Evolutionary conservation across 1,284 basidiomycete species (phyloP), one percentile per base, ranked within the genome.

Genomic region (Pisolithus thermaeus): DNA sequence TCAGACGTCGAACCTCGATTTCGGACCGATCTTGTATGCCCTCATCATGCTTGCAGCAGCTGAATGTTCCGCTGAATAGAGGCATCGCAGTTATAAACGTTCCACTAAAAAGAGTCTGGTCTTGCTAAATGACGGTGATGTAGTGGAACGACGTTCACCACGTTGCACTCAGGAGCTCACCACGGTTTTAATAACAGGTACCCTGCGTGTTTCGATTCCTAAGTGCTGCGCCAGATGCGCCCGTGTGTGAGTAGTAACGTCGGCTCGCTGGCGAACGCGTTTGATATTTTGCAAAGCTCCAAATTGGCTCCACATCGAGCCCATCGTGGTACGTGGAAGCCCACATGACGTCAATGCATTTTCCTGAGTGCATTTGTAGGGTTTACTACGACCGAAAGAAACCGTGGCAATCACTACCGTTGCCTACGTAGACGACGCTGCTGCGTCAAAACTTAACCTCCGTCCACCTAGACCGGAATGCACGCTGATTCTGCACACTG

Each of bases 171-270:
- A 40, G 52, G 14, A 25, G 40, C 28, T 39, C 25, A 49, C 23
- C 39, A 42, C 41, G 42, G 51, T 50, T n/a, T n/a, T n/a, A n/a
- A 7, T 23, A 25, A 16, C 54, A 87, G 84, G 68, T 74, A 46
- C 74, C 85, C n/a, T 81, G 78, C 52, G 76, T 77, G 9, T 88
- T 80, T 62, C 77, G 84, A 50, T 83, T 88, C 52, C 71, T 87
- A 14, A 71, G 81, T 6, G 59, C 75, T 7, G 68, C 74, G 46
- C 56, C 62, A 7, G 70, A 71, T 55, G 66, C 64, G n/a, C 65
- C 73, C 11, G 69, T 76, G 48, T 72, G 84, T 84, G 61, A 66
- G 83, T 71, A 18, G 18, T 42, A n/a, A 40, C 37, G 53, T 45
- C 32, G 48, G 37, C 22, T 43, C 18, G 9, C 12, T 18, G 43